These are phyloP conservation scores for Dictyostelium intermedium DNA, from an alignment of 78 protist genomes.

Conservation along the genomic window DNA sequence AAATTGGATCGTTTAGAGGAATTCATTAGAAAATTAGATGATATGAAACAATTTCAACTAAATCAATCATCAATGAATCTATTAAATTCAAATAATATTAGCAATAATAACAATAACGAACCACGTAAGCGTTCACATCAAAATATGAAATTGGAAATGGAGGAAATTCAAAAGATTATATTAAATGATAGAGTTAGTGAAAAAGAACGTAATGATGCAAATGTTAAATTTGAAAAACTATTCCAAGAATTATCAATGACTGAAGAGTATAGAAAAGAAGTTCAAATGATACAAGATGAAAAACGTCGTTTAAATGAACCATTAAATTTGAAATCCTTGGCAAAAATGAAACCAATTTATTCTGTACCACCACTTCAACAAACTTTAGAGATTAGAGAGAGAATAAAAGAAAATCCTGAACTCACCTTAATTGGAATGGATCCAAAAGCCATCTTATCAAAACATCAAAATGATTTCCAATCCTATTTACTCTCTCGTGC, in stretches of 20 bases:
- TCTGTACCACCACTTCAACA: not conserved
- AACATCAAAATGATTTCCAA: conserved; percentile 85
- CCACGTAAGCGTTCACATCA: conserved; percentile 31
- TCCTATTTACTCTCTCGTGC: conserved; percentile 33
- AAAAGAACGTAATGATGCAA: conserved; percentile 78
- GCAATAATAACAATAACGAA: not conserved
- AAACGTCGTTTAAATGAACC: conserved; percentile 60
- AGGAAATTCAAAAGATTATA: conserved; percentile 41
- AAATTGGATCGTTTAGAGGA: conserved; percentile 82
- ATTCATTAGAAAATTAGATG: conserved; percentile 73
- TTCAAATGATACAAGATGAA: conserved; percentile 42
- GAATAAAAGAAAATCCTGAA: conserved; percentile 62
- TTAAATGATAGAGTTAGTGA: conserved; percentile 29
- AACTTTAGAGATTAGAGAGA: conserved; percentile 31
- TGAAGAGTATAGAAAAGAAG: conserved; percentile 64
- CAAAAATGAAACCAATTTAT: conserved; percentile 32
- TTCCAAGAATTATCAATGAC: conserved; percentile 58
- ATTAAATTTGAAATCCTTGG: conserved; percentile 35
- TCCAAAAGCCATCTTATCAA: conserved; percentile 40
- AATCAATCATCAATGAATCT: not conserved
- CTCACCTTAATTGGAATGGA: conserved; percentile 70
- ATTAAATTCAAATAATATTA: not conserved
- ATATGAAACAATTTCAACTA: conserved; percentile 29
- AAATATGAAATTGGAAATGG: conserved; percentile 63
- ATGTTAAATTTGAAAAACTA: conserved; percentile 78